Conservation (phyloP, 2,329 filamentous ascomycete species). For the Didymosphaeria variabile region DNA sequence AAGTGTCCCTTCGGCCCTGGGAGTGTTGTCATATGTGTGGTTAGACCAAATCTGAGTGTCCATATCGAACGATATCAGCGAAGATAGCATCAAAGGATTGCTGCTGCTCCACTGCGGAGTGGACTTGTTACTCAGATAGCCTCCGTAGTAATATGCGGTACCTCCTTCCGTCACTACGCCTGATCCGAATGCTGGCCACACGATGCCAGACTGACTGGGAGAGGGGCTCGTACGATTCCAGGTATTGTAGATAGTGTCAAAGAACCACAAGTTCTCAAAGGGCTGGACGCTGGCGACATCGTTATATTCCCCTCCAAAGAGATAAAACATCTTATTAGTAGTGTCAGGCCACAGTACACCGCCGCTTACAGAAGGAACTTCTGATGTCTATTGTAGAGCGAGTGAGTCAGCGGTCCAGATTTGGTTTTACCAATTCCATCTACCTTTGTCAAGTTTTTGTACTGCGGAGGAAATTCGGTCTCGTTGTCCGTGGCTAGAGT, state of each 20-base stretch:
- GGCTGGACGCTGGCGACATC: no score
- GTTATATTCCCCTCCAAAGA: background rate
- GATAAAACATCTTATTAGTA: background rate
- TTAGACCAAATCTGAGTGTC: background rate
- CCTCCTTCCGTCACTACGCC: background rate
- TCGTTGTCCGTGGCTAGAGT: no score
- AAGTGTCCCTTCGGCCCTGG: background rate
- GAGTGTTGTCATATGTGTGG: background rate
- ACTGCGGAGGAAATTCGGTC: no score
- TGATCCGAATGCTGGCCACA: background rate
- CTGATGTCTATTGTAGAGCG: background rate
- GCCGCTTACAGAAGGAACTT: background rate
- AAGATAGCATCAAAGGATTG: background rate
- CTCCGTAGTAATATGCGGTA: background rate
- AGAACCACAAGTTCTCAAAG: background rate
- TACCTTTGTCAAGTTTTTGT: no score
- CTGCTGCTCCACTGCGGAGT: background rate
- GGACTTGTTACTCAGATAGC: background rate
- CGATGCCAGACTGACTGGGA: background rate
- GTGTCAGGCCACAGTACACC: background rate
- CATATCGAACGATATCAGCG: background rate
- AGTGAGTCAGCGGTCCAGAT: no score
- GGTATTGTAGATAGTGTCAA: conserved; percentile 1
- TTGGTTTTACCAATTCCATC: no score
- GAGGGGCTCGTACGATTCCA: background rate